Base-by-base conservation (phyloP, 2,329 filamentous ascomycete species). In the Emericellopsis atlantica region DNA sequence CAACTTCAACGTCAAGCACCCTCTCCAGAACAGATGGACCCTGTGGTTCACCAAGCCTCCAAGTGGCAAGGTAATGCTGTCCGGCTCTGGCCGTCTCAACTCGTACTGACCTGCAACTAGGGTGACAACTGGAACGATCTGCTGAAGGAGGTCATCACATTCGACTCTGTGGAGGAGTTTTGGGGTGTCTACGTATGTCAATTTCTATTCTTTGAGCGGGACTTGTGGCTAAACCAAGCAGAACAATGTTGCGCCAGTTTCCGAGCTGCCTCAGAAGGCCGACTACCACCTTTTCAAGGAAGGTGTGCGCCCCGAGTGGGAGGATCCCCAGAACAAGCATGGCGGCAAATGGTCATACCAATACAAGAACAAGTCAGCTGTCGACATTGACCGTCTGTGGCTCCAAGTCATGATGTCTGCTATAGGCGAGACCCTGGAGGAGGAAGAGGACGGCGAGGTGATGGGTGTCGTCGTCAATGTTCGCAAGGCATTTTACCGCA, bases 381-480 rank as follows among this genome's bases (percentile, higher is more conserved):
- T 95, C 60, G 85, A 90, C 53, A 93, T 95, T 61, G 90, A 98
- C 60, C 84, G 90, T 44, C 75, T 95, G 42, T 98, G 92, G 92
- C 79, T 98, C 45, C 86, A 96, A 62, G 85, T 94, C 47, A 95
- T 98, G 81, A 82, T 98, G 53, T 80, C 84, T 26, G 92, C 89
- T 42, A 96, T 98, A 51, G 92, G 92, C 56, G 93, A 98, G 74
- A 96, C 90, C 22, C 83, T 98, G 42, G 92, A 98, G 70, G 81
- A 85, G 33, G 89, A 95, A 58, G 81, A 82, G 29, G 92, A 96
- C 57, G 89, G 89, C 53, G 93, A 98, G 65, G 84, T 98, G 61
- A 96, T 96, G 92, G 92, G 92, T 49, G 93, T 98, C 29, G 92
- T 98, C 22, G 89, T 96, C 70, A 98, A 98, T 65, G 90, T 98